phyloP scores from a whole-genome alignment of 345 rosid species.

The Syzygium oleosum region DNA sequence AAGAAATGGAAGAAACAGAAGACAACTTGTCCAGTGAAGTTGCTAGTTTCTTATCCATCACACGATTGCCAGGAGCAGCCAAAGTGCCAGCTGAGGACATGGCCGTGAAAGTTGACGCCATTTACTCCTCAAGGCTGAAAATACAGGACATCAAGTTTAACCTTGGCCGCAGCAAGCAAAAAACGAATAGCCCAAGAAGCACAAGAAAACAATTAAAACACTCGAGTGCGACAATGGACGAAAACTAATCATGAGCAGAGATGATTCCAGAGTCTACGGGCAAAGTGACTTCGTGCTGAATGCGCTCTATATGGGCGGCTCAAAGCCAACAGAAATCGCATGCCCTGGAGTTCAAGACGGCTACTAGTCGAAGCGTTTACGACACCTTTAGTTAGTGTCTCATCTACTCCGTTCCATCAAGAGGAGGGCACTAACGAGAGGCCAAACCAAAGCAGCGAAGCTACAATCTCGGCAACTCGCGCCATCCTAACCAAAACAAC shows the following conservation, averaged over 20 bases:
- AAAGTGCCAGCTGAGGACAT: slow-evolving; percentile 64
- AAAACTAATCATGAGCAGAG: neutral
- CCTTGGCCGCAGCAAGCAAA: neutral
- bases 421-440: neutral
- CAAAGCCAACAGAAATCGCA: neutral
- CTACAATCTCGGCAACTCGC: neutral
- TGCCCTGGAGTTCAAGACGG: neutral
- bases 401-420: neutral
- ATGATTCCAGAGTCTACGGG: neutral
- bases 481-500: neutral
- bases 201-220: neutral
- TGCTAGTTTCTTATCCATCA: slow-evolving; percentile 47
- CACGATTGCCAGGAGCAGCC: slow-evolving; percentile 46
- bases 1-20: slow-evolving; percentile 61
- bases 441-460: neutral
- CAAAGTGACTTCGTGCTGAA: neutral
- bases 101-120: slow-evolving; percentile 76
- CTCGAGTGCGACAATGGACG: neutral
- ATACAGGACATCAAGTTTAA: neutral
- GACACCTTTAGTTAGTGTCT: neutral
- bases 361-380: neutral
- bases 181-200: neutral
- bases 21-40: slow-evolving; percentile 51
- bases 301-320: neutral
- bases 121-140: slow-evolving; percentile 15